Evolutionary conservation across 2,329 filamentous ascomycete species (phyloP).

Genomic region (Canariomyces notabilis): DNA sequence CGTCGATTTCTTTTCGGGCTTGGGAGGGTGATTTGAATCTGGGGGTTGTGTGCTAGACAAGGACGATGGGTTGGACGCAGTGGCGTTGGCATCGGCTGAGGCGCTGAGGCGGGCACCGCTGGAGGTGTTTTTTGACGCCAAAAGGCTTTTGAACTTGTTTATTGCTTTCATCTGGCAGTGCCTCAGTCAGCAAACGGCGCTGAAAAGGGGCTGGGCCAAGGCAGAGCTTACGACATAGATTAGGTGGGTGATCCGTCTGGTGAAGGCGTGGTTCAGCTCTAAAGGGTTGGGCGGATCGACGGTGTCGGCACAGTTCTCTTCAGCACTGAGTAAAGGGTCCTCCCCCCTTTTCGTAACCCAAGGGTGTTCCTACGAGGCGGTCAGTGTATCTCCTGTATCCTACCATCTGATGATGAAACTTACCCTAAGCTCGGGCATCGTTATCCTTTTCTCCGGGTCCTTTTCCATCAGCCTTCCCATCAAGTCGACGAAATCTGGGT

Average conservation of each 20-base stretch:
- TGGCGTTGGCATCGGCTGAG: background rate
- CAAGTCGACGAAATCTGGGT: slow-evolving; percentile 67
- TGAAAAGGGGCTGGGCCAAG: background rate
- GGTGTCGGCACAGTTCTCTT: slow-evolving; percentile 79
- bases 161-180: slow-evolving; percentile 71
- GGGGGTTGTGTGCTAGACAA: background rate
- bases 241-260: slow-evolving; percentile 79
- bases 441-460: slow-evolving; percentile 75
- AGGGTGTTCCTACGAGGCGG: slow-evolving; percentile 63
- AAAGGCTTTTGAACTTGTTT: slow-evolving; percentile 74
- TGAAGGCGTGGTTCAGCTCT: slow-evolving; percentile 87
- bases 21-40: slow-evolving; percentile 11
- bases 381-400: background rate
- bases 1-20: slow-evolving; percentile 33
- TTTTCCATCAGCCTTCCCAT: slow-evolving; percentile 75
- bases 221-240: slow-evolving; percentile 62
- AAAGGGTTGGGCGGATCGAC: slow-evolving; percentile 82
- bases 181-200: slow-evolving; percentile 1
- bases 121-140: slow-evolving; percentile 51
- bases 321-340: slow-evolving; percentile 71
- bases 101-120: background rate
- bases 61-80: background rate
- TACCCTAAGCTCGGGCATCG: slow-evolving; percentile 76
- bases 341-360: slow-evolving; percentile 83
- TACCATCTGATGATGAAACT: slow-evolving; percentile 29